Evolutionary conservation across 2,329 filamentous ascomycete species (phyloP), one percentile per base, ranked within the genome.

Genomic region (Diplodia mutila): DNA sequence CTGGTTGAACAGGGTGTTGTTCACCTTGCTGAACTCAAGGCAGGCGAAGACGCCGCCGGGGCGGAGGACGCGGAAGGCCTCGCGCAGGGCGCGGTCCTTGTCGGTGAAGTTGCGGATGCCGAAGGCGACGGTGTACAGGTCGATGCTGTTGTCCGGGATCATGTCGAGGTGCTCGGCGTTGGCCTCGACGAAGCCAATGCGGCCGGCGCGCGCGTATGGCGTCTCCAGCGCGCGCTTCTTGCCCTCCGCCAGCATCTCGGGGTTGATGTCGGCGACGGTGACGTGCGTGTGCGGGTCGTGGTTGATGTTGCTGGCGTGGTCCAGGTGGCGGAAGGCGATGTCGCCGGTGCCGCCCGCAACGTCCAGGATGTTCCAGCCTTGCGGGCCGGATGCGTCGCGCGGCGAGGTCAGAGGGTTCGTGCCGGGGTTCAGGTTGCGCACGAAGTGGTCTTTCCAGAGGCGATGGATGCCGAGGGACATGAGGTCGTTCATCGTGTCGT

Each of bases 381-480:
- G 77, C 42, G 27, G 52, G 48, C 18, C 9, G 18, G 70, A 70
- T 0, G 71, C 67, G 7, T 72, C 63, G 46, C 55, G 54, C 3
- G 70, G 37, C 1, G 84, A 79, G 55, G 78, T 85, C 72, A 78
- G 83, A 66, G 74, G 84, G 72, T 82, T 81, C 1, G 82, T 86
- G 71, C 94, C 94, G 0, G 95, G 94, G 78, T 97, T 95, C 37
- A 99, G 87, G 39, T 90, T 90, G 72, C 92, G 90, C 54, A 99
- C 94, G 79, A 98, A 99, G 81, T 97, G 90, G 81, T 98, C 94
- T 83, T 91, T 99, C 95, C 95, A 99, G 46, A 99, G 84, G 52
- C 95, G 91, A 80, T 99, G 95, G 81, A 97, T 94, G 66, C 95
- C 95, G 57, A 99, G 87, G 8, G 95, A 98, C 95, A 99, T 99